Percentiles rank a stretch among this genome's conserved stretches.
These are phyloP conservation scores for Lentinula guzmanii DNA, from an alignment of 768 basidiomycete genomes.

Conservation along the genomic window DNA sequence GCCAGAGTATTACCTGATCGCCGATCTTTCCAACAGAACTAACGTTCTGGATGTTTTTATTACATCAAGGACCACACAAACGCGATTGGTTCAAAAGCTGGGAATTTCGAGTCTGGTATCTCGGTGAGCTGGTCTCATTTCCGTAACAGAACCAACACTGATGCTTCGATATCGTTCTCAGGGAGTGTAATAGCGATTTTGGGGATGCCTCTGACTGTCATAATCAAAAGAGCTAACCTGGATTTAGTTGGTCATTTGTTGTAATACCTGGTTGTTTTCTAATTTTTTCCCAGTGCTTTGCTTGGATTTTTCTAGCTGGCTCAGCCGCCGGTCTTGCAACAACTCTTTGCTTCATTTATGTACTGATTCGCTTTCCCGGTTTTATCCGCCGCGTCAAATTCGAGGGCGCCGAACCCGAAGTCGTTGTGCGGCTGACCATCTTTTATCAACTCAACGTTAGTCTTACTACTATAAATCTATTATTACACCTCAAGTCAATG, in stretches of 20 bases:
- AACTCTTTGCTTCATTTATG: slow-evolving; percentile 65
- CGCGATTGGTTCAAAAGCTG: slow-evolving; percentile 76
- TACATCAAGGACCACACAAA: slow-evolving; percentile 67
- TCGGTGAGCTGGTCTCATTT: slow-evolving; percentile 36
- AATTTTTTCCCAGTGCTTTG: slow-evolving; percentile 43
- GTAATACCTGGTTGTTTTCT: slow-evolving; percentile 7
- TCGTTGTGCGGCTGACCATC: slow-evolving; percentile 66
- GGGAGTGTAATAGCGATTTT: slow-evolving; percentile 60
- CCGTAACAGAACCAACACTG: background rate
- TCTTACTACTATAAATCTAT: slow-evolving; percentile 1
- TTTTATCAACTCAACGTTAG: slow-evolving; percentile 74
- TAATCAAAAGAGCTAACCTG: slow-evolving; percentile 52
- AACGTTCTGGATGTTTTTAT: slow-evolving; percentile 77
- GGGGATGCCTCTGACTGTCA: slow-evolving; percentile 67
- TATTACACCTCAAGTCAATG: background rate
- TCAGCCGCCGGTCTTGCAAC: slow-evolving; percentile 60
- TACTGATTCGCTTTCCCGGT: slow-evolving; percentile 61
- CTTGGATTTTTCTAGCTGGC: slow-evolving; percentile 75
- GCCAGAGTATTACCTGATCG: background rate
- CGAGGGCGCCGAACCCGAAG: slow-evolving; percentile 69
- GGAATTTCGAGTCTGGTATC: slow-evolving; percentile 71
- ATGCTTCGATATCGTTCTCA: slow-evolving; percentile 19
- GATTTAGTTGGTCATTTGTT: slow-evolving; percentile 39
- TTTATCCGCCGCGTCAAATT: slow-evolving; percentile 68
- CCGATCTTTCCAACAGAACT: slow-evolving; percentile 41